Base-by-base conservation (phyloP, 2,329 filamentous ascomycete genomes). In the Microcera coccophila region DNA sequence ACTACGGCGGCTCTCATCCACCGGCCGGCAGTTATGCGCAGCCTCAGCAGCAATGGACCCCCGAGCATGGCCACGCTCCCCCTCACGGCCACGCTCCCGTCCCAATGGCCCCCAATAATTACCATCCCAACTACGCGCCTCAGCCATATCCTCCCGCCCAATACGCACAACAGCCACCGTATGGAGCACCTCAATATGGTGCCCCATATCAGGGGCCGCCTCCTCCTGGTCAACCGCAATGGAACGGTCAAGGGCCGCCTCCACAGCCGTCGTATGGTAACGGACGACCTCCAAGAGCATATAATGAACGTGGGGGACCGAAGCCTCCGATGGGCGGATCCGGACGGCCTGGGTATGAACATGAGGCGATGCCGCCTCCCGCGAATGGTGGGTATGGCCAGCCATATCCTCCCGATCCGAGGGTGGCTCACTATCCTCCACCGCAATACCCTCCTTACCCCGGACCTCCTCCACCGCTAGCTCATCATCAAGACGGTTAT, bases 81-180 rank as follows among this genome's bases (percentile, higher is more conserved):
- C 60, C 63, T n/a, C 66, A 72, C 18, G 60, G 69, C 24, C 75
- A 77, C 54, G 63, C 67, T 33, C 68, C 70, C 31, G 59, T 69
- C 41, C 73, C 75, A 20, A 63, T 81, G 24, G 70, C 76, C 38
- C 63, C 74, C 22, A 67, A 73, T 47, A 77, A 76, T 54, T 81
- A 81, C 54, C 78, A 80, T 50, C 76, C 76, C 24, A 79, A 76
- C 60, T 82, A 79, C 57, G 71, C 76, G 29, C 73, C 74, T 31
- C 79, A 81, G 53, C 61, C 69, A 8, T 82, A 80, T 45, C 62
- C 62, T 22, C 58, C 63, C 34, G 43, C 67, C 18, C 67, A 71
- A 40, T 69, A 70, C 45, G 55, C 65, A 12, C 73, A 65, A 11
- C 73, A 73, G 47, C 64, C 70, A 28, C 61, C 68, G 12, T 75